Evolutionary conservation across 139 green algal genomes (phyloP), one percentile per base, ranked within the genome.

Genomic region (Mesostigma viride): DNA sequence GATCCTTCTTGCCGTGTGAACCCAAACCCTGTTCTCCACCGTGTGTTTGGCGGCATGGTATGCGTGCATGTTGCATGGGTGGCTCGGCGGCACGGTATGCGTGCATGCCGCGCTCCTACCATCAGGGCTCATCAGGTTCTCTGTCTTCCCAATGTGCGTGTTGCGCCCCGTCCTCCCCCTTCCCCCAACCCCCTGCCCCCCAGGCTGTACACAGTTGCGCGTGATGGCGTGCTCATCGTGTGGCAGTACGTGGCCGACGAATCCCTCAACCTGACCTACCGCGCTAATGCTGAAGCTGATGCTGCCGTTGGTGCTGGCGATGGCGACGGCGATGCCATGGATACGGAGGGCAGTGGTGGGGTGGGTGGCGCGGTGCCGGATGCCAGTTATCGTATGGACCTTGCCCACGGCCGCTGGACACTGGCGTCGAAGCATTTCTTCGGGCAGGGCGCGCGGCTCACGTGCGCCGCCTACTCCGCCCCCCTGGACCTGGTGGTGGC

Each of bases 341-440:
- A n/a, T n/a, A n/a, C n/a, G n/a, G n/a, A n/a, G n/a, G n/a, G n/a
- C n/a, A n/a, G n/a, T n/a, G n/a, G n/a, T n/a, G n/a, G n/a, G n/a
- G n/a, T n/a, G n/a, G n/a, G n/a, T n/a, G n/a, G n/a, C n/a, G n/a
- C n/a, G n/a, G n/a, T n/a, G n/a, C n/a, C n/a, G n/a, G n/a, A n/a
- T n/a, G n/a, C n/a, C n/a, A n/a, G n/a, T n/a, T n/a, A n/a, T n/a
- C 51, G n/a, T 14, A 61, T 31, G 8, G 6, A 61, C 40, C 40
- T 53, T 17, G 32, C 5, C 5, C 32, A 81, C 1, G 89, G 89
- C 26, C 75, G 75, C 45, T 97, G 90, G 91, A 61, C 36, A 20
- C 68, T 95, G n/a, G 68, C 58, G 1, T 48, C 60, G 33, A 92
- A 92, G 67, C 81, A 94, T 72, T 93, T 92, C 80, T 81, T 95